A percentile compares a stretch with the other conserved stretches of the same genome.
These are phyloP conservation scores for Jimgerdemannia flammicorona DNA, from an alignment of 192 early-diverging fungal genomes.

Conservation along the genomic window DNA sequence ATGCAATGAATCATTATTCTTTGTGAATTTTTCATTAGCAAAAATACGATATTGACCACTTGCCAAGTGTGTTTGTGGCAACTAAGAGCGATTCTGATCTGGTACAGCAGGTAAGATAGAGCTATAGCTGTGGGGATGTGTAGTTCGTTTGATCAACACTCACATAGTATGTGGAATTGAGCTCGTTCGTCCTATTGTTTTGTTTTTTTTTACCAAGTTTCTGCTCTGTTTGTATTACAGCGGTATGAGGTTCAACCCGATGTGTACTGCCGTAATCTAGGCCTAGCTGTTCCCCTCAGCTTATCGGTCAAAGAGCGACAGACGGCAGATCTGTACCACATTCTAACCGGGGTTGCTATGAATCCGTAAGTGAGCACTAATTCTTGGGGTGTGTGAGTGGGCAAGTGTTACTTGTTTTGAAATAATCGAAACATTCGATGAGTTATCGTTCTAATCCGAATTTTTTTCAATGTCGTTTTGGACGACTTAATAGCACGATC, in stretches of 20 bases:
- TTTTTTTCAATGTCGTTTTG: neutral
- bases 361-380: slow-evolving; percentile 56
- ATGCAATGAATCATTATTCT: no score
- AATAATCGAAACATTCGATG: neutral
- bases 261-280: slow-evolving; percentile 85
- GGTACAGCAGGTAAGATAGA: slow-evolving; percentile 59
- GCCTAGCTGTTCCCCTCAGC: slow-evolving; percentile 84
- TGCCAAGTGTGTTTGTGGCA: slow-evolving; percentile 91
- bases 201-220: no score
- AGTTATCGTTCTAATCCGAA: neutral
- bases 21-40: slow-evolving; percentile 35
- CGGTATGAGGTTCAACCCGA: slow-evolving; percentile 87
- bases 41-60: slow-evolving; percentile 76
- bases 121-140: neutral
- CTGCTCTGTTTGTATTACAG: slow-evolving; percentile 10
- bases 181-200: no score
- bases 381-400: neutral
- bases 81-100: slow-evolving; percentile 93
- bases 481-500: slow-evolving; percentile 7
- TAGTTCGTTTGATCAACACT: neutral
- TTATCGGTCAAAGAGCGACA: slow-evolving; percentile 83
- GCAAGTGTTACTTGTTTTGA: neutral
- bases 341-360: slow-evolving; percentile 81
- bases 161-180: no score
- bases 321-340: slow-evolving; percentile 85